These are phyloP conservation scores for Zygoascus sp. DNA, from an alignment of 1,139 yeast genomes.

Conservation along the genomic window DNA sequence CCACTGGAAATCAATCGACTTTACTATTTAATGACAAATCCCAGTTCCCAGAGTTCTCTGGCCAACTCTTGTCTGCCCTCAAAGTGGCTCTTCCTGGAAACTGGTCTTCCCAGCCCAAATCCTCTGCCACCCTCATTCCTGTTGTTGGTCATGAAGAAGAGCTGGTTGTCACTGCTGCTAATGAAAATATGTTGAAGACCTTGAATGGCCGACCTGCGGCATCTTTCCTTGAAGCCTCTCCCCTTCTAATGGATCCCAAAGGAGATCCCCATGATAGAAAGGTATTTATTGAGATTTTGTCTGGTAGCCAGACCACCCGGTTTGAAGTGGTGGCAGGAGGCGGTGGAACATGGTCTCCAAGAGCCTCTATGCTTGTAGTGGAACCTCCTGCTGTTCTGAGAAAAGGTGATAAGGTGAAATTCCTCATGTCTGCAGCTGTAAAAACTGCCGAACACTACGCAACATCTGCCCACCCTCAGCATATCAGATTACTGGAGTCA, in stretches of 20 bases:
- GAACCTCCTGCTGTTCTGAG: conserved; percentile 50
- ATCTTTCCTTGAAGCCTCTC: conserved; percentile 44
- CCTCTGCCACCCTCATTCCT: conserved; percentile 24
- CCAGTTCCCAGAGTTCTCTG: conserved; percentile 4
- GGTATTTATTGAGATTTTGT: conserved; percentile 36
- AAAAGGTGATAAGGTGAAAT: conserved; percentile 46
- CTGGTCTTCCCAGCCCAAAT: conserved; percentile 3
- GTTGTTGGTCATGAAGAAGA: conserved; percentile 20
- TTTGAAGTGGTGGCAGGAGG: conserved; percentile 50
- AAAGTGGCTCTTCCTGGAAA: conserved; percentile 14
- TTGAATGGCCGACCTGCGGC: conserved; percentile 51
- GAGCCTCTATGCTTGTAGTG: conserved; percentile 54
- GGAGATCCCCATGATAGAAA: conserved; percentile 19
- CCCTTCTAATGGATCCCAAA: conserved; percentile 43
- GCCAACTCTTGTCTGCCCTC: conserved; percentile 20
- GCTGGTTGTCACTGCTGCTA: conserved; percentile 41
- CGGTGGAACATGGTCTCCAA: conserved; percentile 67
- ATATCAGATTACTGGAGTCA: conserved; percentile 13
- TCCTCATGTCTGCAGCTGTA: conserved; percentile 37
- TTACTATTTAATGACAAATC: conserved; percentile 18
- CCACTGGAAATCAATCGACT: conserved; percentile 29
- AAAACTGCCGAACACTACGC: conserved; percentile 17
- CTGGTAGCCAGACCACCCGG: conserved; percentile 14
- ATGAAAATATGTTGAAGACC: conserved; percentile 50
- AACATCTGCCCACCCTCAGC: conserved; percentile 12